Evolutionary conservation across 2,329 filamentous ascomycete genomes (phyloP), one percentile per base, ranked within the genome.

Genomic region (Massarina eburnea): DNA sequence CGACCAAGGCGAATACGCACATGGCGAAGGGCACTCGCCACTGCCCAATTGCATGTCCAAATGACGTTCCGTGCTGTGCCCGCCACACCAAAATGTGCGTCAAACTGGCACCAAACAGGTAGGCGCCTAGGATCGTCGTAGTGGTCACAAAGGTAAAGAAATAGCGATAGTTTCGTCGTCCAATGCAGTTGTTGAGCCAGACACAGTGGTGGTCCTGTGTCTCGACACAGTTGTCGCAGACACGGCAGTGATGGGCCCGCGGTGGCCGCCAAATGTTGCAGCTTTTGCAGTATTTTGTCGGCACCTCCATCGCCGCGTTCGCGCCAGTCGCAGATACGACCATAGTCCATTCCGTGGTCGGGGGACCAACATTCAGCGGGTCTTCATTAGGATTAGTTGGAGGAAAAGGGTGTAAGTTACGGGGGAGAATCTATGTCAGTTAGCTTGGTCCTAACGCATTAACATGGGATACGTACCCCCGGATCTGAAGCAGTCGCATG

Each of bases 151-250:
- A 99, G 9, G 88, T 82, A 68, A 97, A 96, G 72, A 99, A 99
- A 71, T 92, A 97, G 53, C 94, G 89, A 73, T 99, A 99, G 73
- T 99, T 99, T 61, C 94, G 89, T 55, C 92, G 86, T 34, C 94
- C 94, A 39, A 99, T 87, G 61, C 94, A 99, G 70, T 99, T 99
- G 74, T 99, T 99, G 53, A 99, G 82, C 94, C 94, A 99, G 14
- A 97, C 91, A 64, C 94, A 99, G 72, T 99, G 94, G 65, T 99
- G 94, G 64, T 99, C 94, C 57, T 96, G 90, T 0, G 91, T 96
- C 71, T 99, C 94, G 49, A 99, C 83, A 68, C 94, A 99, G 70
- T 95, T 96, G 72, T 99, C 92, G 73, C 94, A 99, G 21, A 96
- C 81, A 46, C 94, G 88, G 72, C 94, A 99, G 73, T 99, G 94